Percentiles rank a stretch among this genome's conserved stretches.
phyloP scores from a whole-genome alignment of 2,329 filamentous ascomycete species.

The Exophiala lecanii-corni region DNA sequence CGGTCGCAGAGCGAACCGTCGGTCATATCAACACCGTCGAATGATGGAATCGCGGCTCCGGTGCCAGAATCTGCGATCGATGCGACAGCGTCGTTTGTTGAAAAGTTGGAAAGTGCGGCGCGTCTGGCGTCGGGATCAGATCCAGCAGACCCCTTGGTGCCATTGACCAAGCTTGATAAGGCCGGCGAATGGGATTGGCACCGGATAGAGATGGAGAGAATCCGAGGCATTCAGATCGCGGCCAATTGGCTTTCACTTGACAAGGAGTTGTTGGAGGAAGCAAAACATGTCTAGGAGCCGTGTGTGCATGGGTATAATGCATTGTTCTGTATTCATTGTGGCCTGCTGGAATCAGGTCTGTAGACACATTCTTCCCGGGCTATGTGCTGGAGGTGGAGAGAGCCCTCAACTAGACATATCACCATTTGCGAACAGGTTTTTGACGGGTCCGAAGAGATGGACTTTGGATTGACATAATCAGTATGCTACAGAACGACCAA shows the following conservation, averaged over 20 bases:
- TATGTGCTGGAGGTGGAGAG: too few species aligned
- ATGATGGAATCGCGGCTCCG: constrained; percentile 15
- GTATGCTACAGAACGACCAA: too few species aligned
- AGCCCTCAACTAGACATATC: too few species aligned
- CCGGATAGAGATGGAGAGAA: constrained; percentile 53
- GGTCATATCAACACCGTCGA: constrained; percentile 6
- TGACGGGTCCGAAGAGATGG: too few species aligned
- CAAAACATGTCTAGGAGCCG: constrained; percentile 5
- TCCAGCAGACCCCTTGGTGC: constrained; percentile 27
- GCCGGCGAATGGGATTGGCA: constrained; percentile 55
- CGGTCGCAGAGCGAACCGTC: background rate
- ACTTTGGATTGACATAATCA: too few species aligned
- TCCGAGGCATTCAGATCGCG: constrained; percentile 52
- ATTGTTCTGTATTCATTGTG: too few species aligned
- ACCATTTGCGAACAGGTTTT: too few species aligned
- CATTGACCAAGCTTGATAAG: constrained; percentile 31
- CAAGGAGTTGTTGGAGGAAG: constrained; percentile 47
- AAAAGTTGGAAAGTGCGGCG: constrained; percentile 26
- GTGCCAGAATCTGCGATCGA: constrained; percentile 9
- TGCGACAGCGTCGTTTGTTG: constrained; percentile 13
- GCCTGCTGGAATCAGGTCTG: too few species aligned
- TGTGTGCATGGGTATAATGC: too few species aligned
- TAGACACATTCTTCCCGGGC: too few species aligned
- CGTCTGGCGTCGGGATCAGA: constrained; percentile 21
- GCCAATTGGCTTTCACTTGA: constrained; percentile 53